phyloP scores from a whole-genome alignment of 2,329 filamentous ascomycete genomes.

The Graphilbum ipis-grandicollis region DNA sequence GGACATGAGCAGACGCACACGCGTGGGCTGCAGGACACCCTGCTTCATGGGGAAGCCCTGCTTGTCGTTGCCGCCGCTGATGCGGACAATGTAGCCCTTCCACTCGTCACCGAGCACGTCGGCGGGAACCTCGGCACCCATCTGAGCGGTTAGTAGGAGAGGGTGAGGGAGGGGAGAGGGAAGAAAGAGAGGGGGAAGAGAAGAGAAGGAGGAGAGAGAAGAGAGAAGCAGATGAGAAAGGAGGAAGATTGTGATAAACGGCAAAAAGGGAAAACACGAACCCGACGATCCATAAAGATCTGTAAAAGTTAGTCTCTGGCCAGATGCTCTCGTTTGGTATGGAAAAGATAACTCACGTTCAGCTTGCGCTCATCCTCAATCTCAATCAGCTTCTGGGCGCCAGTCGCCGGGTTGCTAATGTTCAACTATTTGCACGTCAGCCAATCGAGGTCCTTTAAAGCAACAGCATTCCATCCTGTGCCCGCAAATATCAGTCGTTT shows the following conservation, averaged over 20 bases:
- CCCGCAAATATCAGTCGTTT: background rate
- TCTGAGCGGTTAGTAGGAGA: conserved; percentile 28
- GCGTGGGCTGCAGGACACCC: conserved; percentile 96
- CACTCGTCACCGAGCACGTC: conserved; percentile 97
- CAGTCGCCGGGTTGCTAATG: conserved; percentile 88
- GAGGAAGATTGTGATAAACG: too few species aligned
- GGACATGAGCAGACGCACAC: conserved; percentile 90
- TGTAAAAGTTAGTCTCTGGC: conserved; percentile 7
- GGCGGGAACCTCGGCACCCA: conserved; percentile 81
- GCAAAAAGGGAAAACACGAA: too few species aligned
- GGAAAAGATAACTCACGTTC: conserved; percentile 44
- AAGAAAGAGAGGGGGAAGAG: too few species aligned
- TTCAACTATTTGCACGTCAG: conserved; percentile 30
- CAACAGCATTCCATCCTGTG: too few species aligned
- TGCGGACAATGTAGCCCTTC: conserved; percentile 99
- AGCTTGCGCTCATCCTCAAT: conserved; percentile 99
- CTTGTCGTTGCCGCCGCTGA: conserved; percentile 99
- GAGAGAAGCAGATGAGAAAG: too few species aligned
- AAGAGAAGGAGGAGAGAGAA: too few species aligned
- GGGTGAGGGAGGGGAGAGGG: too few species aligned
- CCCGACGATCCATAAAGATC: conserved; percentile 12
- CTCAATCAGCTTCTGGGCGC: conserved; percentile 98
- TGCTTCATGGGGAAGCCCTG: conserved; percentile 99
- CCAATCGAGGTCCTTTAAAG: too few species aligned
- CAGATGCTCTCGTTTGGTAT: background rate